These are phyloP conservation scores for Podosphaera fusca DNA, from an alignment of 2,329 filamentous ascomycete species.

Conservation along the genomic window DNA sequence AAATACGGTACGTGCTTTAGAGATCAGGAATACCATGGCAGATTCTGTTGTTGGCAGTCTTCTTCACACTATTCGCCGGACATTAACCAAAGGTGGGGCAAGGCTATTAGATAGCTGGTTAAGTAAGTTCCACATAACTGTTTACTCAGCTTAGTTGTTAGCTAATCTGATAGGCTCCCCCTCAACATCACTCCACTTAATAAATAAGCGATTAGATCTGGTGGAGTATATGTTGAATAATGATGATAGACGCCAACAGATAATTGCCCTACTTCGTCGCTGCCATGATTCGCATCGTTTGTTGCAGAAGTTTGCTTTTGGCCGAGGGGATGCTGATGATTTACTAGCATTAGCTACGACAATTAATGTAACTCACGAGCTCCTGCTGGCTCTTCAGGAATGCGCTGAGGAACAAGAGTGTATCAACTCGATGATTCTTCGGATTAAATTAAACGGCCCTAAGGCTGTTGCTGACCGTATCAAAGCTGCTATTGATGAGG, in stretches of 20 bases:
- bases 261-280: constrained; percentile 43
- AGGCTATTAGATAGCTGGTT: constrained; percentile 66
- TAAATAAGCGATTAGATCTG: constrained; percentile 59
- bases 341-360: constrained; percentile 65
- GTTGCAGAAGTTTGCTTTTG: constrained; percentile 82
- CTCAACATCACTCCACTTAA: constrained; percentile 62
- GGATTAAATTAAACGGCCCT: constrained; percentile 45
- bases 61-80: constrained; percentile 70
- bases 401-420: constrained; percentile 14
- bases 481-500: constrained; percentile 66
- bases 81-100: constrained; percentile 77
- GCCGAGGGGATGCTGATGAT: constrained; percentile 79
- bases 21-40: constrained; percentile 67
- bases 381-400: constrained; percentile 26
- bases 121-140: constrained; percentile 22
- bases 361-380: constrained; percentile 47
- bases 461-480: constrained; percentile 48
- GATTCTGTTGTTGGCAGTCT: constrained; percentile 67
- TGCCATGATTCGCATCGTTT: constrained; percentile 75
- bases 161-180: constrained; percentile 34
- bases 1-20: constrained; percentile 70
- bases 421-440: constrained; percentile 24
- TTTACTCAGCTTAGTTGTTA: background rate
- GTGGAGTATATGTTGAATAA: constrained; percentile 52
- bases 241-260: constrained; percentile 42